These are phyloP conservation scores for Poa annua DNA, from an alignment of 176 grass and related monocot genomes.

Conservation along the genomic window DNA sequence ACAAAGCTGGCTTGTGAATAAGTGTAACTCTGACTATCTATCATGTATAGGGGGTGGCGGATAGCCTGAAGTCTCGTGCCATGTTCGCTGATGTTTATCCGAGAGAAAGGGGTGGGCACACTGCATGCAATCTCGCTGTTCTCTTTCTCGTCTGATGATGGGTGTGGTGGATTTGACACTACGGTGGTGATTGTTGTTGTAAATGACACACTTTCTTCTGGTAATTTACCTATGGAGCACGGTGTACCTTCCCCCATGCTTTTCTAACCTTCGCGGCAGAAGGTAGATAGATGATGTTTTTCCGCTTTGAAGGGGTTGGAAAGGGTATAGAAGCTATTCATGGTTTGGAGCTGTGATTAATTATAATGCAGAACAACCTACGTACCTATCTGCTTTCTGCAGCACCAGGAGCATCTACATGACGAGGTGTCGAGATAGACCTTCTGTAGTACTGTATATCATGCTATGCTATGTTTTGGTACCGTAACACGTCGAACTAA, in stretches of 20 bases:
- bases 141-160: constrained; percentile 30
- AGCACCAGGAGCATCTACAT: no score
- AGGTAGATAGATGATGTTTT: neutral
- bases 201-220: constrained; percentile 45
- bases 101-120: constrained; percentile 5
- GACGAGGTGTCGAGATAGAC: no score
- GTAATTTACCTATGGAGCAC: neutral
- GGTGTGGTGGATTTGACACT: constrained; percentile 38
- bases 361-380: no score
- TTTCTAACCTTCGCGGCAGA: neutral
- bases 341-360: no score
- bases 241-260: neutral
- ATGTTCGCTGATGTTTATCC: neutral
- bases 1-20: constrained; percentile 99
- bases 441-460: no score
- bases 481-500: no score
- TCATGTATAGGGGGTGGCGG: constrained; percentile 3
- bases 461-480: no score
- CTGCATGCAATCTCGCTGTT: neutral
- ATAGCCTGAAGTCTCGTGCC: constrained; percentile 32
- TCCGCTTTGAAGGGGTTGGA: no score
- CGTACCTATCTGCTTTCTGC: no score
- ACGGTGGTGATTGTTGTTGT: constrained; percentile 32
- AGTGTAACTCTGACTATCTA: constrained; percentile 19
- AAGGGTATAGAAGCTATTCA: no score